Percentiles rank a stretch among this genome's conserved stretches.
phyloP scores from a whole-genome alignment of 2,329 filamentous ascomycete genomes.

The Ascochyta clinopodiicola region DNA sequence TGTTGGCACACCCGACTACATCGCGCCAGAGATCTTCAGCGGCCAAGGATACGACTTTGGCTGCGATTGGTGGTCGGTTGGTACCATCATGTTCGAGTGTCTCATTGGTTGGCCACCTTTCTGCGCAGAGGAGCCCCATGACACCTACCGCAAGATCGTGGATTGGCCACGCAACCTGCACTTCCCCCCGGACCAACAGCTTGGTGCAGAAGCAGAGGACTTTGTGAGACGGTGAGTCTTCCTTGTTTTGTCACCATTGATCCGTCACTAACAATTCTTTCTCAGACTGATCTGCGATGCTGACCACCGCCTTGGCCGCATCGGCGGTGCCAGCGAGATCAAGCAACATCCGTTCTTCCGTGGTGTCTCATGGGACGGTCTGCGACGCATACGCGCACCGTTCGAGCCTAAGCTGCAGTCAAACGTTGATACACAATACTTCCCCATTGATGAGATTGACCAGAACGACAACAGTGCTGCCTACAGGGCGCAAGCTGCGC shows the following conservation, averaged over 20 bases:
- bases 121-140: conserved; percentile 95
- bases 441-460: conserved; percentile 98
- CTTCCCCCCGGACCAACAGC: conserved; percentile 92
- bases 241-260: conserved; percentile 11
- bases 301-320: conserved; percentile 85
- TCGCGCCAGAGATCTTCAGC: conserved; percentile 97
- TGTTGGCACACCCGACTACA: conserved; percentile 97
- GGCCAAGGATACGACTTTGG: conserved; percentile 95
- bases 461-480: conserved; percentile 92
- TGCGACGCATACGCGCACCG: conserved; percentile 90
- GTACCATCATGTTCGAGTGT: conserved; percentile 99
- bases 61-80: conserved; percentile 99
- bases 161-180: conserved; percentile 96
- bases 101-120: conserved; percentile 98
- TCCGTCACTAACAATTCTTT: conserved; percentile 26
- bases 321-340: conserved; percentile 85
- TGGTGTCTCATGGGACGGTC: conserved; percentile 91
- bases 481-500: conserved; percentile 81
- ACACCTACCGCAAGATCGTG: conserved; percentile 98
- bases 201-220: conserved; percentile 88
- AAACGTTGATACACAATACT: conserved; percentile 96
- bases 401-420: conserved; percentile 94
- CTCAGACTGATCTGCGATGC: conserved; percentile 89
- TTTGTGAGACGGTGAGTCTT: conserved; percentile 81
- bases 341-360: conserved; percentile 96